phyloP scores from a whole-genome alignment of 768 basidiomycete genomes.

The Rhodotorula sphaerocarpa region DNA sequence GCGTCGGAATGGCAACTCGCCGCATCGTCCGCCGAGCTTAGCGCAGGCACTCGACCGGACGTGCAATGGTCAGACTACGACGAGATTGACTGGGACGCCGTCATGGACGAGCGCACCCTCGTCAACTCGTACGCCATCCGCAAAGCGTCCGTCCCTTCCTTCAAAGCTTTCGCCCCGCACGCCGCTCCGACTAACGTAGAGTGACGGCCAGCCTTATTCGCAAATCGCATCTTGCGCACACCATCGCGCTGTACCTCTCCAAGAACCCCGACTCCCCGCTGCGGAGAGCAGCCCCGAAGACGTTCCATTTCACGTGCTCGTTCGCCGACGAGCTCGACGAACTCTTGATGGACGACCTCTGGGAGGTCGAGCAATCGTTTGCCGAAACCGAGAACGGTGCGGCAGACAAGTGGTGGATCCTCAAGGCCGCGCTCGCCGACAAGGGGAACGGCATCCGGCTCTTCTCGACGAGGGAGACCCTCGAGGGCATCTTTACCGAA shows the following conservation, averaged over 20 bases:
- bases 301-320: constrained; percentile 76
- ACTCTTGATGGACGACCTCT: constrained; percentile 83
- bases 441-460: constrained; percentile 88
- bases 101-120: constrained; percentile 1
- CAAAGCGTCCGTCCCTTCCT: constrained; percentile 19
- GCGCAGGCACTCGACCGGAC: not conserved
- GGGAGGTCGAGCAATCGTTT: constrained; percentile 65
- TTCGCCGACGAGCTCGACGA: constrained; percentile 93
- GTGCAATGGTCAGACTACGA: constrained; percentile 34
- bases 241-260: constrained; percentile 60
- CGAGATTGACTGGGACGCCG: constrained; percentile 29
- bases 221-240: constrained; percentile 79
- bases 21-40: not conserved
- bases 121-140: constrained; percentile 30
- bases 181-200: not conserved
- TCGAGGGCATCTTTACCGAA: constrained; percentile 66
- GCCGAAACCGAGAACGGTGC: constrained; percentile 44
- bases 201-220: constrained; percentile 57
- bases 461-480: constrained; percentile 65
- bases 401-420: constrained; percentile 67
- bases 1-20: too few relatives aligned
- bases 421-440: constrained; percentile 97
- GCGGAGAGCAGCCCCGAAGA: constrained; percentile 55
- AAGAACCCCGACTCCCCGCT: constrained; percentile 62
- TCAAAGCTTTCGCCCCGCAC: not conserved